Percentiles rank a stretch among this genome's conserved stretches.
These are phyloP conservation scores for Fusarium sp. DNA, from an alignment of 2,329 filamentous ascomycete genomes.

Conservation along the genomic window DNA sequence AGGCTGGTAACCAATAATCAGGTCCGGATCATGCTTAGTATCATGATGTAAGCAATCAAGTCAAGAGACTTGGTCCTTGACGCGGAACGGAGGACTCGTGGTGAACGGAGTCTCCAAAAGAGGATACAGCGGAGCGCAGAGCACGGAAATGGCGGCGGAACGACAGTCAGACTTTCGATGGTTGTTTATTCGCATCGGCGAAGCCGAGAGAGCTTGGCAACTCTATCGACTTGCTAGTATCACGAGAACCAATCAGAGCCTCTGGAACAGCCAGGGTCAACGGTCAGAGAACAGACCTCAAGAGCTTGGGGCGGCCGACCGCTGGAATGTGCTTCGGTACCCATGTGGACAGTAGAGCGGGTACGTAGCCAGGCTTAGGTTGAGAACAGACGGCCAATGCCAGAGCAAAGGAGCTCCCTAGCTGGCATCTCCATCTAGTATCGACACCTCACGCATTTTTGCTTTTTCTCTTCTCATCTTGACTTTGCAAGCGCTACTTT, in stretches of 20 bases:
- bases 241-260: slow-evolving; percentile 31
- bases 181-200: slow-evolving; percentile 44
- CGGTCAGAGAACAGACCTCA: slow-evolving; percentile 20
- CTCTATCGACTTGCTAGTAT: slow-evolving; percentile 40
- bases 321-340: slow-evolving; percentile 42
- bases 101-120: slow-evolving; percentile 38
- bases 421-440: slow-evolving; percentile 9
- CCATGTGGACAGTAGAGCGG: slow-evolving; percentile 33
- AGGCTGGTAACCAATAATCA: not conserved
- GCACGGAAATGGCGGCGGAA: slow-evolving; percentile 34
- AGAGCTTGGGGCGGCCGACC: slow-evolving; percentile 41
- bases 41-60: slow-evolving; percentile 26
- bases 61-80: slow-evolving; percentile 9
- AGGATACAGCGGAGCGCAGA: slow-evolving; percentile 35
- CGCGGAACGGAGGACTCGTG: slow-evolving; percentile 28
- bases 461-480: not conserved
- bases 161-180: slow-evolving; percentile 33
- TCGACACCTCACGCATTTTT: slow-evolving; percentile 31
- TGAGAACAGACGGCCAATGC: not conserved
- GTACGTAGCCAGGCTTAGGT: slow-evolving; percentile 27
- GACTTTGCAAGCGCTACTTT: slow-evolving; percentile 24
- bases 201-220: slow-evolving; percentile 46
- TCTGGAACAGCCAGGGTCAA: slow-evolving; percentile 18
- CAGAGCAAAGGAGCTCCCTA: slow-evolving; percentile 4
- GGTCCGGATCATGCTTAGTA: slow-evolving; percentile 5